Evolutionary conservation across 352 stramenopile genomes (phyloP), one percentile per base, ranked within the genome.

Genomic region (Pythium grandisporangium): DNA sequence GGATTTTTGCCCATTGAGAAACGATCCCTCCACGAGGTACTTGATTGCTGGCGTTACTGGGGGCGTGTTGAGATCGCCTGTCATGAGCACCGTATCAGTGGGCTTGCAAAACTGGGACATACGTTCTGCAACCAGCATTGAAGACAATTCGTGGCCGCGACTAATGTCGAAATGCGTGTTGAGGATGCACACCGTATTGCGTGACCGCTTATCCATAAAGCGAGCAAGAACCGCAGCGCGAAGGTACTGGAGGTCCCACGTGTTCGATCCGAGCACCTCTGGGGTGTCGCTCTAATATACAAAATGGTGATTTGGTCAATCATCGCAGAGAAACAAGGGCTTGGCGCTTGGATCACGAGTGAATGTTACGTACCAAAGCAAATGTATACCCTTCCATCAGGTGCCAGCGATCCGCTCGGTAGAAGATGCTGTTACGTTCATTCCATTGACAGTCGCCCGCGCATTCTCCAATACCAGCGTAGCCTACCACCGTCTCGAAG

Each of bases 161-260:
- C 29, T 55, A 21, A 84, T 81, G 45, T 88, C 74, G 38, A 66
- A 88, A 52, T 85, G 74, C 14, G 74, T 88, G 55, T 88, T 88
- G 39, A 88, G 58, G 53, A 88, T 78, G 51, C 74, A 88, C 19
- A 84, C 49, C 0, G 51, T 60, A 36, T 53, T 37, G 3, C 36
- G 23, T 4, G 37, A 59, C 5, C 21, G 26, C n/a, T 55, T 64
- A 29, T 73, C 51, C 8, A 44, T 54, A 32, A 88, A 84, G 29
- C 74, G 71, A 11, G 58, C 71, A 7, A 84, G 48, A 25, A 83
- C 67, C 8, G 58, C 69, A 1, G 67, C 55, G 19, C 74, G 69
- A 10, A 83, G 34, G 30, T 85, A 88, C 53, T 83, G 49, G 25
- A 85, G 53, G 23, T 59, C 53, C 74, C 74, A 88, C 14, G 64